Percentiles rank a stretch among this genome's conserved stretches.
These are phyloP conservation scores for Cystobasidiopsis lactophilus DNA, from an alignment of 768 basidiomycete species.

Conservation along the genomic window DNA sequence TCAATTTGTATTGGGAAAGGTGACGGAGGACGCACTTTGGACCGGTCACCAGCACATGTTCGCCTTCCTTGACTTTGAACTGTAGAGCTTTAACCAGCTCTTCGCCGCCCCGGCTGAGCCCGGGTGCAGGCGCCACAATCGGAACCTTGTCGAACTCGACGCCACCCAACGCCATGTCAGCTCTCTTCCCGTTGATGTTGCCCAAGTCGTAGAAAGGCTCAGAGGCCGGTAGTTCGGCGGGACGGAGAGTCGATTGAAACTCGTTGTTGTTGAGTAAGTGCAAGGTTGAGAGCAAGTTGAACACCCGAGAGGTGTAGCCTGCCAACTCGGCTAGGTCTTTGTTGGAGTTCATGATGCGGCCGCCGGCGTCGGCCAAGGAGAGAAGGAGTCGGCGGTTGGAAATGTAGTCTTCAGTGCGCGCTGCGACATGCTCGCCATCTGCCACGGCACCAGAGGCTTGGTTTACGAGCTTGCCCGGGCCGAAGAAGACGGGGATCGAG, in stretches of 20 bases:
- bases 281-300: constrained; percentile 63
- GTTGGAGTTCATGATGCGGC: constrained; percentile 85
- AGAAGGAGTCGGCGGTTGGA: constrained; percentile 75
- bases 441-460: background rate
- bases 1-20: background rate
- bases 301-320: constrained; percentile 72
- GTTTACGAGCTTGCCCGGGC: background rate
- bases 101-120: constrained; percentile 24
- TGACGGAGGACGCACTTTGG: background rate
- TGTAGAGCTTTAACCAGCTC: constrained; percentile 51
- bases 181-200: constrained; percentile 37
- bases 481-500: constrained; percentile 62
- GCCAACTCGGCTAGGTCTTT: constrained; percentile 90
- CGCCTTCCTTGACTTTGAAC: constrained; percentile 39
- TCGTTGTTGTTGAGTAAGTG: constrained; percentile 38
- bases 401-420: constrained; percentile 51
- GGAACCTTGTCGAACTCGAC: constrained; percentile 24
- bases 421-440: constrained; percentile 26
- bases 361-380: constrained; percentile 89
- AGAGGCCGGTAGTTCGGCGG: constrained; percentile 23
- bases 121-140: constrained; percentile 28
- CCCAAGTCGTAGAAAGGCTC: constrained; percentile 38
- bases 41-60: constrained; percentile 60
- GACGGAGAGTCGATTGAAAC: constrained; percentile 31
- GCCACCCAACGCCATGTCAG: background rate